A percentile compares a stretch with the other conserved stretches of the same genome.
These are phyloP conservation scores for Tulasnella sp. DNA, from an alignment of 768 basidiomycete genomes.

Conservation along the genomic window DNA sequence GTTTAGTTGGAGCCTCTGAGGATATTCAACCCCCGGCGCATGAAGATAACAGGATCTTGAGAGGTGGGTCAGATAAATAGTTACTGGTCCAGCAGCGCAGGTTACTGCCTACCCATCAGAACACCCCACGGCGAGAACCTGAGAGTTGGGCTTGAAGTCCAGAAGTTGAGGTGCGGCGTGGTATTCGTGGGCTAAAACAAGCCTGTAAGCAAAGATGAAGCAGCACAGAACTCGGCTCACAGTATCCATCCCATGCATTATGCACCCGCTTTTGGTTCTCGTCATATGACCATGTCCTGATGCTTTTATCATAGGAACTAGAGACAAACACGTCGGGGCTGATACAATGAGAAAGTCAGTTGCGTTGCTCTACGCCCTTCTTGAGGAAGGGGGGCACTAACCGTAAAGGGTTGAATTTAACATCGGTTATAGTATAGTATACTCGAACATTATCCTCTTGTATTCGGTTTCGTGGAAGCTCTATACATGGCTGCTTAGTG, in stretches of 20 bases:
- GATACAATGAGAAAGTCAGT: neutral
- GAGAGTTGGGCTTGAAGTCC: constrained; percentile 26
- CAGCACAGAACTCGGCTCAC: neutral
- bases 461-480: neutral
- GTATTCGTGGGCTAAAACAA: constrained; percentile 10
- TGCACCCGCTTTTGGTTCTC: constrained; percentile 8
- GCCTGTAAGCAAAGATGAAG: neutral
- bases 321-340: constrained; percentile 22
- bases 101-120: constrained; percentile 15
- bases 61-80: neutral
- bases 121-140: constrained; percentile 21
- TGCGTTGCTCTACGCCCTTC: neutral
- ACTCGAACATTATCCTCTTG: neutral
- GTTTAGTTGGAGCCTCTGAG: neutral
- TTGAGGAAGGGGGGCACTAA: neutral
- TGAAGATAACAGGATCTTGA: constrained; percentile 22
- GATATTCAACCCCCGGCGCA: neutral
- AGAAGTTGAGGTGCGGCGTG: neutral
- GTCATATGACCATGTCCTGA: constrained; percentile 1
- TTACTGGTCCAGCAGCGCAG: no score
- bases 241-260: neutral
- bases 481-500: neutral
- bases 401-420: constrained; percentile 27
- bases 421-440: constrained; percentile 21
- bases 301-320: neutral